A percentile compares a stretch with the other conserved stretches of the same genome.
Conservation (phyloP, 805 yeast species). For the Lachancea quebecensis region DNA sequence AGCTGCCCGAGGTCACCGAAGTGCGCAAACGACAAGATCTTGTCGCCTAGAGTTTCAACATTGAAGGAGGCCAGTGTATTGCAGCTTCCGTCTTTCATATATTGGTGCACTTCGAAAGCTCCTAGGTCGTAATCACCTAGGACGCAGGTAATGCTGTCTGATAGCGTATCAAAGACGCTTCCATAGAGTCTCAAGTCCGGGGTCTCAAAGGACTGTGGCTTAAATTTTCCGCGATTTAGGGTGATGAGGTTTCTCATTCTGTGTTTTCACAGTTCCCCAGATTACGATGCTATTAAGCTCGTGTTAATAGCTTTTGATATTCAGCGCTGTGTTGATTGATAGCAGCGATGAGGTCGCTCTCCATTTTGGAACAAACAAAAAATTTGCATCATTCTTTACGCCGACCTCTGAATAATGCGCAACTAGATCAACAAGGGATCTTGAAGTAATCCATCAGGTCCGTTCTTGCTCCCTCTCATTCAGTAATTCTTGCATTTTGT, state of each 20-base stretch:
- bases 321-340: not conserved
- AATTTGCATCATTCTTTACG: slow-evolving; percentile 8
- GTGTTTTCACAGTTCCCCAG: not conserved
- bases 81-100: slow-evolving; percentile 55
- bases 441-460: not conserved
- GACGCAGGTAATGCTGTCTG: slow-evolving; percentile 65
- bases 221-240: slow-evolving; percentile 28
- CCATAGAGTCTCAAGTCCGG: slow-evolving; percentile 19
- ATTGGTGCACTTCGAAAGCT: slow-evolving; percentile 69
- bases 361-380: not conserved
- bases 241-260: slow-evolving; percentile 31
- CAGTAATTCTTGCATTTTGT: slow-evolving; percentile 5
- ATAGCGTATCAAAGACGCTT: slow-evolving; percentile 58
- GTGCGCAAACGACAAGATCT: slow-evolving; percentile 52
- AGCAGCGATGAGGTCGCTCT: slow-evolving; percentile 3
- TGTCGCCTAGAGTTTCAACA: slow-evolving; percentile 34
- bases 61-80: slow-evolving; percentile 57
- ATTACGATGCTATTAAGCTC: too few species aligned
- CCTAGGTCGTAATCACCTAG: slow-evolving; percentile 51
- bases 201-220: slow-evolving; percentile 16
- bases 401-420: not conserved
- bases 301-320: not conserved
- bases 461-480: not conserved
- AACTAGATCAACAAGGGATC: not conserved
- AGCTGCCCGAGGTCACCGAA: slow-evolving; percentile 63